Conservation (phyloP, 441 rosid species). For the Erodium trifolium region DNA sequence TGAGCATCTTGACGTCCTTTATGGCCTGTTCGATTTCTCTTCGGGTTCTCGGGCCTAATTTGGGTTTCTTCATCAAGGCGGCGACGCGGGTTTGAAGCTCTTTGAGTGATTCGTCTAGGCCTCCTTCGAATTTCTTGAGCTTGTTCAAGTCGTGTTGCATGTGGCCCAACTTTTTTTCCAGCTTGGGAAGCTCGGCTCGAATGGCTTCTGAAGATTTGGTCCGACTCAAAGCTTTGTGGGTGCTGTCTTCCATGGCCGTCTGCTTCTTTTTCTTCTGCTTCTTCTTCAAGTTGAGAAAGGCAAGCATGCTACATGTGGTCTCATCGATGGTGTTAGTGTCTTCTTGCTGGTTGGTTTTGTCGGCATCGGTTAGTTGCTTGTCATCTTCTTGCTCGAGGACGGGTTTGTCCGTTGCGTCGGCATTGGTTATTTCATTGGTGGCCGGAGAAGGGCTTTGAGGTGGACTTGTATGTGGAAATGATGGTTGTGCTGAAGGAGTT, state of each 20-base stretch:
- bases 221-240: background rate
- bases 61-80: background rate
- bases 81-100: background rate
- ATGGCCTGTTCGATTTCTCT: background rate
- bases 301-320: background rate
- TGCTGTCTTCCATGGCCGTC: background rate
- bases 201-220: background rate
- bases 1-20: background rate
- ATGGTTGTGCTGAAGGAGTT: background rate
- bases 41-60: background rate
- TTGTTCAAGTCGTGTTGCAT: background rate
- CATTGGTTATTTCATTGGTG: background rate
- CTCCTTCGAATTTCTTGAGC: background rate
- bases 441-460: background rate
- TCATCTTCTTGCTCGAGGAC: background rate
- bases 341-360: too few species aligned
- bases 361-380: too few species aligned
- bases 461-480: background rate
- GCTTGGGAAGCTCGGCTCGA: background rate
- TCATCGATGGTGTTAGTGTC: background rate
- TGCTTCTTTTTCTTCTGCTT: background rate
- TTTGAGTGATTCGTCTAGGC: background rate
- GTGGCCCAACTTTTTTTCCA: background rate
- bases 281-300: background rate
- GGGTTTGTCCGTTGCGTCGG: background rate